A percentile compares a stretch with the other conserved stretches of the same genome.
Conservation (phyloP, 2,329 filamentous ascomycete genomes). For the Aspergillus sp. region DNA sequence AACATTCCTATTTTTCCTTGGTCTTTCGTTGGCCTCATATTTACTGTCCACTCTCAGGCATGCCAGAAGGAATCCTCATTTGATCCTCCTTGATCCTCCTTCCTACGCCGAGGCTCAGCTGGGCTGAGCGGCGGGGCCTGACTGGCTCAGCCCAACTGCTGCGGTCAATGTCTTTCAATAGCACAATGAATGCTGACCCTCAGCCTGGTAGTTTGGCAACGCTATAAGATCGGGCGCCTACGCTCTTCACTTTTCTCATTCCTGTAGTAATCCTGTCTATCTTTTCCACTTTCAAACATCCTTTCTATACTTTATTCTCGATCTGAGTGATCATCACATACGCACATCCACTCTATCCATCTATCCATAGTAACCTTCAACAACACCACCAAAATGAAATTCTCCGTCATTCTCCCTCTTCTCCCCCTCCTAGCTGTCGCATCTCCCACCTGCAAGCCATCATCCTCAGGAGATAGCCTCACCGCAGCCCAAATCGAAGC, state of each 20-base stretch:
- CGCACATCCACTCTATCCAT: background rate
- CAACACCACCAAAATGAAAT: background rate
- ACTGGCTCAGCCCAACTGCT: no score
- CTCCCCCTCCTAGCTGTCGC: background rate
- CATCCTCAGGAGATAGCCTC: background rate
- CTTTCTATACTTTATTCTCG: background rate
- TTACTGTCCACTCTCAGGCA: background rate
- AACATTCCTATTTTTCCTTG: background rate
- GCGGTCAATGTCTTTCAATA: no score
- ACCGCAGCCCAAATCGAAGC: slow-evolving; percentile 26
- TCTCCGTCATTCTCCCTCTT: background rate
- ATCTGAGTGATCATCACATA: no score
- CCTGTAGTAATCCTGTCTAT: background rate
- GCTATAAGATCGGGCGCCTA: background rate
- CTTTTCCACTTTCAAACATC: background rate
- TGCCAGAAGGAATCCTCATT: background rate
- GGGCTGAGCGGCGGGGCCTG: no score
- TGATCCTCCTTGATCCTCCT: background rate
- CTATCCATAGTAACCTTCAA: background rate
- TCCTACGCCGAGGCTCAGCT: background rate
- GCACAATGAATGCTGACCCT: background rate
- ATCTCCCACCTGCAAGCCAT: background rate
- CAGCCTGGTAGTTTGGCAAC: background rate
- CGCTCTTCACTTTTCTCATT: background rate
- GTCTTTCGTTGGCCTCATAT: background rate